Base-by-base conservation (phyloP, 2,329 filamentous ascomycete species). In the Exophiala bonariae region DNA sequence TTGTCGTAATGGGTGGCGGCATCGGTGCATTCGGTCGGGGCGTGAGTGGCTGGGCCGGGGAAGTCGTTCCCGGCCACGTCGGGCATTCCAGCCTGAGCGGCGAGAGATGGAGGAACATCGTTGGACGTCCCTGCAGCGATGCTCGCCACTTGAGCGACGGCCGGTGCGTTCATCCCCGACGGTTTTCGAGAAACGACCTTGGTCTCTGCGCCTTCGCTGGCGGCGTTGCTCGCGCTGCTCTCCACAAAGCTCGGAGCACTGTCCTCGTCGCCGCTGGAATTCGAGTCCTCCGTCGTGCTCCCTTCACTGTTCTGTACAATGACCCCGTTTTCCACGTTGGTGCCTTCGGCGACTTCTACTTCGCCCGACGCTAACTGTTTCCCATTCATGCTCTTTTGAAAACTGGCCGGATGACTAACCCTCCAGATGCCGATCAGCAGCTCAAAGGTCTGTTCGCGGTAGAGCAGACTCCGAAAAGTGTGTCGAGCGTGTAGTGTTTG, bases 401-500 rank as follows among this genome's bases (percentile, higher is more conserved):
- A 72, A 45, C 89, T 89, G n/a, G 56, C 57, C 2, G 93, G 92
- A 65, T 99, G 93, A 13, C 89, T 93, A 22, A 96, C 86, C 66
- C 96, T 96, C 93, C 93, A 99, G 49, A 99, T 97, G 50, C 95
- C 95, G 57, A 99, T 87, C 63, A 99, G 91, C 36, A 99, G 74
- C 64, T 99, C 95, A 63, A 97, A 99, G 0, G 95, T 97, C 2
- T 91, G 89, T 68, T 99, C 93, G 64, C 93, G 81, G 61, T 89
- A 93, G 4, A 96, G 85, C 57, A 99, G 89, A 69, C 91, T 96
- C 45, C 93, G 91, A 69, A 99, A 99, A 1, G 95, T 84, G 62
- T 99, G 93, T 57, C 93, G 90, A 34, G 93, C 90, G 65, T 99
- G 93, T 10, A 97, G 74, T 0, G 93, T 99, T 40, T 95, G 90